Conservation (phyloP, 75 land plant species). For the Picea sitchensis region DNA sequence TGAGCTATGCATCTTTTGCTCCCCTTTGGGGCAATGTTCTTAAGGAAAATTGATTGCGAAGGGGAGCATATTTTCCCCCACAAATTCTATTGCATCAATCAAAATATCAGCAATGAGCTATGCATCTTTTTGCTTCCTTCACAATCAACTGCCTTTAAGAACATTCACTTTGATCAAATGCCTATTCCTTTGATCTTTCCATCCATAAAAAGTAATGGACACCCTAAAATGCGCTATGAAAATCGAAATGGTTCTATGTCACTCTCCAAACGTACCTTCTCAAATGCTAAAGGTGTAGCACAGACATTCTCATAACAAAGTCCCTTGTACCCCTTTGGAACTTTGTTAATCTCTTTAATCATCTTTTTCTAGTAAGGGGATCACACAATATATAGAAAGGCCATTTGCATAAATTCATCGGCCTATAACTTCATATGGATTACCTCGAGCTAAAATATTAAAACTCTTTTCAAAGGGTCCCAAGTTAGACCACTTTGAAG, state of each 20-base stretch:
- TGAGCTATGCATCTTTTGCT: background rate
- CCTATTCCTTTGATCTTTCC: background rate
- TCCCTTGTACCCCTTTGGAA: background rate
- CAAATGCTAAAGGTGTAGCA: background rate
- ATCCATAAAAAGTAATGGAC: background rate
- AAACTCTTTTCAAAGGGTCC: no score
- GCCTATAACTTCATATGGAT: no score
- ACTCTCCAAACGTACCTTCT: background rate
- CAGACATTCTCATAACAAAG: background rate
- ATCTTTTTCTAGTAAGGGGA: background rate
- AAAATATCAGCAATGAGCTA: background rate
- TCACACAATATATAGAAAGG: background rate
- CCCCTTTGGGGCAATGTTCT: no score
- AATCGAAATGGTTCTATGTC: background rate
- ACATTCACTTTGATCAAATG: background rate
- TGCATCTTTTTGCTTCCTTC: background rate
- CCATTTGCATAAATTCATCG: no score
- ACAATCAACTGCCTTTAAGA: background rate
- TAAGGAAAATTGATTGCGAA: no score
- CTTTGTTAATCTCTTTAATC: background rate
- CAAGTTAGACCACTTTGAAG: no score
- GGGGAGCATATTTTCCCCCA: background rate
- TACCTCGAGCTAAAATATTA: no score
- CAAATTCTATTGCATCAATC: background rate
- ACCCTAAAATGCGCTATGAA: background rate